Conservation (phyloP, 768 basidiomycete species). For the Auriscalpium orientale region DNA sequence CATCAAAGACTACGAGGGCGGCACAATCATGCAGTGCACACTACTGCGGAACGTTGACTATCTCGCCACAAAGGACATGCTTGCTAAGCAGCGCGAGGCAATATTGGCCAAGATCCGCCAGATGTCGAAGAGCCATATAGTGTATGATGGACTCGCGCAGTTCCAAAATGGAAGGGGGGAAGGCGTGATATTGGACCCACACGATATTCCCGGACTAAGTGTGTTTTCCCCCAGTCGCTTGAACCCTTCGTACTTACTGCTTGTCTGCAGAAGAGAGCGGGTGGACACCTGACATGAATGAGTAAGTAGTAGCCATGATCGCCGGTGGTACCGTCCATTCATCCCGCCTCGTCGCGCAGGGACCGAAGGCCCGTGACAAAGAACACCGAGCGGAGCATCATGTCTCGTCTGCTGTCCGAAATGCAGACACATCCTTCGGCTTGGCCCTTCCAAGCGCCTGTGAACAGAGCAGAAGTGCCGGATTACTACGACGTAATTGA, state of each 20-base stretch:
- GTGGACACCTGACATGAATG: conserved; percentile 81
- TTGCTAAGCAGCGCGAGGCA: conserved; percentile 81
- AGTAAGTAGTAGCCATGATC: conserved; percentile 36
- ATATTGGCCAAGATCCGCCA: conserved; percentile 83
- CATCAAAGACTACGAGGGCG: conserved; percentile 99
- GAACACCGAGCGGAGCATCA: conserved; percentile 53
- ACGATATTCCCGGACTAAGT: conserved; percentile 85
- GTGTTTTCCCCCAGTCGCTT: conserved; percentile 23
- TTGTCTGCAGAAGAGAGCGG: conserved; percentile 67
- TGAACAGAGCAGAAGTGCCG: conserved; percentile 66
- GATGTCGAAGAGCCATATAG: conserved; percentile 77
- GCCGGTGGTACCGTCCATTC: background rate
- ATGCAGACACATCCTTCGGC: conserved; percentile 69
- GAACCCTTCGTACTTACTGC: background rate
- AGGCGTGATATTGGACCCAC: conserved; percentile 53
- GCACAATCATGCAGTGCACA: conserved; percentile 97
- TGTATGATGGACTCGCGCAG: conserved; percentile 72
- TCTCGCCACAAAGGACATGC: conserved; percentile 66
- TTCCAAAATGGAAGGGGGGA: conserved; percentile 56
- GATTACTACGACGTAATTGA: conserved; percentile 91
- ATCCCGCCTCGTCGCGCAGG: conserved; percentile 16
- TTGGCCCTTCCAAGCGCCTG: conserved; percentile 86
- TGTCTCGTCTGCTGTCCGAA: conserved; percentile 75
- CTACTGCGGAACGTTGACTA: conserved; percentile 93
- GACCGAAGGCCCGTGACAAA: conserved; percentile 38